Conservation (phyloP, 2,329 filamentous ascomycete species). For the Coniochaeta sp. region DNA sequence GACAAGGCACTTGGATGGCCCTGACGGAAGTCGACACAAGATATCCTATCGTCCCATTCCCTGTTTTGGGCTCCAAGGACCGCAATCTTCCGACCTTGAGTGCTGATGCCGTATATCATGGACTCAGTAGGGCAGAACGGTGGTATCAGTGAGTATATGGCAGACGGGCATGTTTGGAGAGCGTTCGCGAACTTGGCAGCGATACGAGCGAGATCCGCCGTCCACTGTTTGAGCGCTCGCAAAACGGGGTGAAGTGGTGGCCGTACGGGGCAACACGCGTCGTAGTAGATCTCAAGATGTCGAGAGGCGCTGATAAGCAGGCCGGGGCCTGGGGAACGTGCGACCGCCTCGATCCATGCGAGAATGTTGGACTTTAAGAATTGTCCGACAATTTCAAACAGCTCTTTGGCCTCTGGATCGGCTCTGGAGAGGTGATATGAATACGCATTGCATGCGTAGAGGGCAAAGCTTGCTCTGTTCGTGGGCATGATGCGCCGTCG, state of each 20-base stretch:
- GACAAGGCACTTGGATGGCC: conserved; percentile 14
- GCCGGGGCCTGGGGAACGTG: conserved; percentile 1
- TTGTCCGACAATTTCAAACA: conserved; percentile 15
- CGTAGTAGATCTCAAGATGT: conserved; percentile 12
- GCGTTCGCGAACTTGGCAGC: conserved; percentile 20
- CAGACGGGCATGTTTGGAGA: conserved; percentile 18
- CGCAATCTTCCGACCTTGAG: too few species aligned
- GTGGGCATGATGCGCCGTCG: conserved; percentile 7
- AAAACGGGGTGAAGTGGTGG: conserved; percentile 14
- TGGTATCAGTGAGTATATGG: conserved; percentile 22
- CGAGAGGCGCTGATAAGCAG: conserved; percentile 6
- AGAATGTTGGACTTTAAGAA: conserved; percentile 24
- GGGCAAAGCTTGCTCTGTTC: conserved; percentile 8
- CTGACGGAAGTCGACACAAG: conserved; percentile 18
- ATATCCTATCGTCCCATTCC: conserved; percentile 23
- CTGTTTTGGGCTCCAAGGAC: conserved; percentile 15
- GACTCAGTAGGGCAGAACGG: conserved; percentile 21
- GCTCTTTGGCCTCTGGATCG: conserved; percentile 10
- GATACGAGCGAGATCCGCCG: conserved; percentile 21
- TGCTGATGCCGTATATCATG: too few species aligned
- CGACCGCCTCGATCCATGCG: conserved; percentile 22
- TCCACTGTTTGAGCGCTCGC: conserved; percentile 16
- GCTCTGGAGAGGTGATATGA: conserved; percentile 15
- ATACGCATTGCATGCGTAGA: conserved; percentile 20
- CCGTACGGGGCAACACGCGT: conserved; percentile 8